Percentiles rank a stretch among this genome's conserved stretches.
Evolutionary conservation across 2,329 filamentous ascomycete genomes (phyloP).

Genomic region (Ploettnerulaceae sp.): DNA sequence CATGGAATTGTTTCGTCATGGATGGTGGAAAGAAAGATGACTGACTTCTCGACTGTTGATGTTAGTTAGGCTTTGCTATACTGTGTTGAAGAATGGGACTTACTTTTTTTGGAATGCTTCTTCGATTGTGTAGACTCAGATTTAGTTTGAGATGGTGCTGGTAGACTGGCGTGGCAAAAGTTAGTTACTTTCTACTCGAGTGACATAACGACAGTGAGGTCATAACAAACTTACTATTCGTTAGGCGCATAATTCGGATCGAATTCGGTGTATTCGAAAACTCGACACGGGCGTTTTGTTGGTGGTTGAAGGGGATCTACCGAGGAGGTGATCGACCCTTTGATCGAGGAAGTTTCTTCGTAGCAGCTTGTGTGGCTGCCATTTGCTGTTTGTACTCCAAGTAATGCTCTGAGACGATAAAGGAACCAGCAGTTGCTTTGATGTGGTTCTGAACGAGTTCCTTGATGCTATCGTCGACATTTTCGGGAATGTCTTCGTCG

Average conservation of each 20-base stretch:
- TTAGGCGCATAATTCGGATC: too few species aligned
- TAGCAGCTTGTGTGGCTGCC: constrained; percentile 6
- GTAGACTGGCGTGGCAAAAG: too few species aligned
- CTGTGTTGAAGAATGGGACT: background rate
- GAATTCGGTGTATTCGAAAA: background rate
- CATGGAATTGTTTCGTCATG: background rate
- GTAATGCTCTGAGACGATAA: constrained; percentile 9
- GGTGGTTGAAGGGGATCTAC: background rate
- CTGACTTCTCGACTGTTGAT: background rate
- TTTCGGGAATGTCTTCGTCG: constrained; percentile 14
- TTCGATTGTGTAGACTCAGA: background rate
- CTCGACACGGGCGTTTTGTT: background rate
- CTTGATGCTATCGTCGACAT: constrained; percentile 13
- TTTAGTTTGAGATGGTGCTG: too few species aligned
- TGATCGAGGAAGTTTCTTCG: constrained; percentile 12
- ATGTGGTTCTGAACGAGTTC: constrained; percentile 5
- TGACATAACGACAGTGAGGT: too few species aligned
- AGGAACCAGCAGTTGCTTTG: background rate
- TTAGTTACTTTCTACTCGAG: too few species aligned
- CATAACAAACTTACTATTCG: too few species aligned
- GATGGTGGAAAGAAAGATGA: too few species aligned
- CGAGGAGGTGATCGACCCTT: background rate
- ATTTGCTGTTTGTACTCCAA: constrained; percentile 5
- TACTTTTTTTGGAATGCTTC: background rate
- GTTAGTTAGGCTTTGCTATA: background rate